Evolutionary conservation across 176 grass and related monocot species (phyloP).

Genomic region (Lolium rigidum): DNA sequence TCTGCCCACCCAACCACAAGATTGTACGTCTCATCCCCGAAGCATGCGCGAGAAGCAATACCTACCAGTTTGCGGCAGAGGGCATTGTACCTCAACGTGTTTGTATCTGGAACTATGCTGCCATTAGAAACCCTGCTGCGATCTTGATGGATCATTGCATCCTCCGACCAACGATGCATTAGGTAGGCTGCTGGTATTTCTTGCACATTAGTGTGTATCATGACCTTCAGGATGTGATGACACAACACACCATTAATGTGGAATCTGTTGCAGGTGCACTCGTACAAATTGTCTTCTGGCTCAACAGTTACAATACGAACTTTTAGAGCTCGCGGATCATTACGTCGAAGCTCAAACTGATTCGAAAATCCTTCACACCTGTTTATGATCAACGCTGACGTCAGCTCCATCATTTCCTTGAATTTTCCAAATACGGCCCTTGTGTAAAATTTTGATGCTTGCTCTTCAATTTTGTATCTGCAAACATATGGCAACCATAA

Average conservation of each 20-base stretch:
- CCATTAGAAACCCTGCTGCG: background rate
- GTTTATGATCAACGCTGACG: background rate
- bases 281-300: background rate
- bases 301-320: background rate
- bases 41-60: background rate
- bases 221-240: background rate
- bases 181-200: too few species aligned
- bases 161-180: too few species aligned
- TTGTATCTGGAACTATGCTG: background rate
- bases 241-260: background rate
- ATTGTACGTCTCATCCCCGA: background rate
- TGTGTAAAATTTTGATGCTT: background rate
- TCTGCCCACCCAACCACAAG: background rate
- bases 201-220: background rate
- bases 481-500: too few species aligned
- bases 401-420: background rate
- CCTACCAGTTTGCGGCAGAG: background rate
- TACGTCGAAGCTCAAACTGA: background rate
- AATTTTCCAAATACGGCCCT: background rate
- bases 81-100: background rate
- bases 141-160: too few species aligned
- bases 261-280: background rate
- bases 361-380: background rate
- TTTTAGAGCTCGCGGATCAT: background rate
- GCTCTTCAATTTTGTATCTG: background rate